These are phyloP conservation scores for Syncephalis plumigaleata DNA, from an alignment of 371 early-diverging fungal species.

Conservation along the genomic window DNA sequence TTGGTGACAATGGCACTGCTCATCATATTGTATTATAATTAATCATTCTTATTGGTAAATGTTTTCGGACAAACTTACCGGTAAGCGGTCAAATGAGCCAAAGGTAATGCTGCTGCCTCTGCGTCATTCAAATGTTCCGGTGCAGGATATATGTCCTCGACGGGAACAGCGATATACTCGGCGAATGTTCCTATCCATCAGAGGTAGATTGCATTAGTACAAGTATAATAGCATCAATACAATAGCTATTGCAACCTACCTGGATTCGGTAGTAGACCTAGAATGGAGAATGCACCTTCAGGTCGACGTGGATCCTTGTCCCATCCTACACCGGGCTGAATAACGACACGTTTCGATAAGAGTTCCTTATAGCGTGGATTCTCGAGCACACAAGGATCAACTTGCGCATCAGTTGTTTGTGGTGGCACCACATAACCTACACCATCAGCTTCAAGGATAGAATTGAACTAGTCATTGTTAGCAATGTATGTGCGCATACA, in stretches of 20 bases:
- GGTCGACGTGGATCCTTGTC: conserved; percentile 32
- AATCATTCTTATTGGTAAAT: background rate
- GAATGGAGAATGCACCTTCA: conserved; percentile 32
- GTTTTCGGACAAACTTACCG: conserved; percentile 9
- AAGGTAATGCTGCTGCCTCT: conserved; percentile 51
- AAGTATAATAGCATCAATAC: background rate
- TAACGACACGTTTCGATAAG: conserved; percentile 22
- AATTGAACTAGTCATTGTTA: conserved; percentile 11
- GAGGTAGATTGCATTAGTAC: background rate
- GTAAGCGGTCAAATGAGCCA: conserved; percentile 51
- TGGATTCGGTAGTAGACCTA: conserved; percentile 29
- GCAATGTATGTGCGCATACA: background rate
- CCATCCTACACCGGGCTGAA: conserved; percentile 41
- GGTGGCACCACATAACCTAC: conserved; percentile 24
- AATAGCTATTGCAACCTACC: conserved; percentile 10
- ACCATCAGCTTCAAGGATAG: conserved; percentile 39
- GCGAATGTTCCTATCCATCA: conserved; percentile 29
- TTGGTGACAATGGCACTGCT: conserved; percentile 35
- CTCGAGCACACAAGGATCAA: no score
- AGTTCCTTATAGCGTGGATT: background rate
- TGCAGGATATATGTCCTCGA: conserved; percentile 23
- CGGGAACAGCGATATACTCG: conserved; percentile 27
- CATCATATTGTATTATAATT: background rate
- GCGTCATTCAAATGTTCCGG: conserved; percentile 35
- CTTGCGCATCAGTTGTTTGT: conserved; percentile 1